Base-by-base conservation (phyloP, 345 rosid species). In the Linum trigynum region DNA sequence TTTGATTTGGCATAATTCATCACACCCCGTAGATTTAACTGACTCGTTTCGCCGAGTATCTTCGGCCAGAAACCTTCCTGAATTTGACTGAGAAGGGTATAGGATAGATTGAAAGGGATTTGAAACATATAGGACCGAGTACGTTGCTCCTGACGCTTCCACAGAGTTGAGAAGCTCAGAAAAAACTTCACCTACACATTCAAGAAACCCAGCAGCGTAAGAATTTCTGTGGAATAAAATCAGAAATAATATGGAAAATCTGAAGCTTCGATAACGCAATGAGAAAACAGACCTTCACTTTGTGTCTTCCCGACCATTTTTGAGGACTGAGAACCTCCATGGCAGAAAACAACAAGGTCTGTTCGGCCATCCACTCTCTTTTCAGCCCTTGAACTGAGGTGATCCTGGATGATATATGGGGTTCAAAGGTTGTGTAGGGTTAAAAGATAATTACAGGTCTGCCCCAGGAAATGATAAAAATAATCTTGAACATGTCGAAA, bases 31-130 rank as follows among this genome's bases (percentile, higher is more conserved):
- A 41, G 78, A 16, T 58, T 72, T 69, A 63, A 42, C 39, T 37
- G 81, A 83, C 45, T 62, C 75, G 67, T 88, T 90, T 60, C 79
- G 81, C 32, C 62, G 59, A 67, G 75, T 62, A 48, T 72, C 77
- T 72, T 91, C 99, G 61, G 87, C 88, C 63, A 94, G 90, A 82
- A 91, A 86, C 82, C 99, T 86, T 73, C 82, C 86, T 69, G 86
- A 74, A 38, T 78, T 83, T 69, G 65, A 74, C 72, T 75, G 74
- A 76, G 89, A 79, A 73, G 95, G 82, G 76, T 86, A 82, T 16
- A 61, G 71, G 53, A 78, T 64, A 41, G 86, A 72, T 73, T 82
- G 72, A 56, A 76, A 69, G 35, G 99, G 96, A 75, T 79, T 85
- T 14, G 95, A 90, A 45, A 88, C 86, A 75, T 90, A 94, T 38